Percentiles rank a stretch among this genome's conserved stretches.
Evolutionary conservation across 2,329 filamentous ascomycete species (phyloP).

Genomic region (Aspergillus melleus): DNA sequence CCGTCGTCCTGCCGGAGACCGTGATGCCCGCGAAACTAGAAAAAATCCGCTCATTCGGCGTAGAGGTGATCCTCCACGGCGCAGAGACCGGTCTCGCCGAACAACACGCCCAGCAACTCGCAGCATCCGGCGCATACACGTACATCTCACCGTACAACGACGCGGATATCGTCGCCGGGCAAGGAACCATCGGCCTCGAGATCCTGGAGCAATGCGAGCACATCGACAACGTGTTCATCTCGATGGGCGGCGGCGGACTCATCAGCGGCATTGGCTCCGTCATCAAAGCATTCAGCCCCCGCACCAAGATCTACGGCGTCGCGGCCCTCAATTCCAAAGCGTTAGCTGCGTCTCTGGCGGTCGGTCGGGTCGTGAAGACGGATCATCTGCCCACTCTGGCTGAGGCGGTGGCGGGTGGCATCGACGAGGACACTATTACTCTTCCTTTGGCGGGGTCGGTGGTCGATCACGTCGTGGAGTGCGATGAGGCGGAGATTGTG

Average conservation of each 20-base stretch:
- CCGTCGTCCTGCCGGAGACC: background rate
- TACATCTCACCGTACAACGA: constrained; percentile 2
- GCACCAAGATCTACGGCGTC: background rate
- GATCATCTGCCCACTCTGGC: background rate
- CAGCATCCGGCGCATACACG: background rate
- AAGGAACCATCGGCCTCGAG: background rate
- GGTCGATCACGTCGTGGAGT: background rate
- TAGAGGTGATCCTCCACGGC: background rate
- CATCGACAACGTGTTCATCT: background rate
- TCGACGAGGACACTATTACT: background rate
- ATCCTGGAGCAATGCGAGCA: background rate
- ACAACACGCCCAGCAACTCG: background rate
- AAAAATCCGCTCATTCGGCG: background rate
- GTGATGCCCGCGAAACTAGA: background rate
- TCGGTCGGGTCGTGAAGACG: background rate
- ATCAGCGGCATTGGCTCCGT: background rate
- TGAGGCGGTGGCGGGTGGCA: background rate
- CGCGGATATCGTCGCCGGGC: background rate
- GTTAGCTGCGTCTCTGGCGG: background rate
- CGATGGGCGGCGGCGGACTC: background rate
- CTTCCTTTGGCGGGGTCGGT: background rate
- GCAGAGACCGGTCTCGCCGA: background rate
- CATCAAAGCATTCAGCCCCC: background rate
- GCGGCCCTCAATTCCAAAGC: background rate
- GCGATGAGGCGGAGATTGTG: background rate